These are phyloP conservation scores for Colletotrichum coccodes DNA, from an alignment of 2,329 filamentous ascomycete genomes.

Conservation along the genomic window DNA sequence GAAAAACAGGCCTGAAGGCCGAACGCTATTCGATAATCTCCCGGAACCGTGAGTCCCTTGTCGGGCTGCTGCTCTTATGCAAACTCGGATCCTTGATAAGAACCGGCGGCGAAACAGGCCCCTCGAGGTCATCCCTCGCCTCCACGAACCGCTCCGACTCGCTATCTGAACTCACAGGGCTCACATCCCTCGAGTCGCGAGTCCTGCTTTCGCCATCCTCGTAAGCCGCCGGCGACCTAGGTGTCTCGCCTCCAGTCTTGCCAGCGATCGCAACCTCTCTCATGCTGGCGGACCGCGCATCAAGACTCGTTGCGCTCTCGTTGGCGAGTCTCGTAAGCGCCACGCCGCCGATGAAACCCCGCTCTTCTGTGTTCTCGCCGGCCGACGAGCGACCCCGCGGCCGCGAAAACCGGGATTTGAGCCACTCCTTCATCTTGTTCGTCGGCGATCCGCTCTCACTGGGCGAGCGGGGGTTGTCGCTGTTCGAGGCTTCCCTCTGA, in stretches of 20 bases:
- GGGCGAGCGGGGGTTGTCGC: conserved; percentile 30
- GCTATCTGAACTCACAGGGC: conserved; percentile 45
- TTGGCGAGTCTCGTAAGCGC: conserved; percentile 53
- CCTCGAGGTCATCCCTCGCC: conserved; percentile 44
- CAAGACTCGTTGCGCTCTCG: conserved; percentile 55
- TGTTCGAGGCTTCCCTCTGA: conserved; percentile 20
- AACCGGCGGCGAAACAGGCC: conserved; percentile 49
- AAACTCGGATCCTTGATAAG: conserved; percentile 44
- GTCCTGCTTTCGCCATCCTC: conserved; percentile 23
- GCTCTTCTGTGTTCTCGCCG: conserved; percentile 44
- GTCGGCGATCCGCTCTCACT: conserved; percentile 38
- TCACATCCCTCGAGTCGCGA: conserved; percentile 47
- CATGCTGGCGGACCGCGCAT: conserved; percentile 53
- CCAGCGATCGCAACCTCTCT: conserved; percentile 59
- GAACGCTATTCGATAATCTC: conserved; percentile 60
- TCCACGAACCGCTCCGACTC: conserved; percentile 54
- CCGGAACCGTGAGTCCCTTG: conserved; percentile 66
- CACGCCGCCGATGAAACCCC: conserved; percentile 62
- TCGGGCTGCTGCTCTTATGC: conserved; percentile 61
- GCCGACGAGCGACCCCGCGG: conserved; percentile 49
- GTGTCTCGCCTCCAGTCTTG: conserved; percentile 31
- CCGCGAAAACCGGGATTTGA: conserved; percentile 64
- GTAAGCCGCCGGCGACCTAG: conserved; percentile 39
- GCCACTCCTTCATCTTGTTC: conserved; percentile 62
- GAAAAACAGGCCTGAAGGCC: no score